These are phyloP conservation scores for Fusarium scirpi DNA, from an alignment of 2,329 filamentous ascomycete genomes.

Conservation along the genomic window DNA sequence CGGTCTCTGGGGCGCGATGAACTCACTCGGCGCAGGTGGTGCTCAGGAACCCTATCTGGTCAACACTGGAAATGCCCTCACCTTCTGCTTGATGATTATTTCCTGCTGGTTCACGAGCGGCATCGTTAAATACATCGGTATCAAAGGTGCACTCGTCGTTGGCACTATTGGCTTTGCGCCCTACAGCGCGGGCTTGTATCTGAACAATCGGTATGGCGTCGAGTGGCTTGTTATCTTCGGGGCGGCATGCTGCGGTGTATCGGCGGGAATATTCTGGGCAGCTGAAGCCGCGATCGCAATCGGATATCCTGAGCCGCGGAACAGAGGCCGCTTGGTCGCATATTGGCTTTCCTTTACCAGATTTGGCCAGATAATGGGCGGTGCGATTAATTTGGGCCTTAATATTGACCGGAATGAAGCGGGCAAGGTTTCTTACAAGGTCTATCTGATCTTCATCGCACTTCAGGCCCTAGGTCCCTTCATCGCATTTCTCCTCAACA, in stretches of 20 bases:
- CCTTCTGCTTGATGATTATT: constrained; percentile 60
- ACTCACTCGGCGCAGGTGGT: constrained; percentile 55
- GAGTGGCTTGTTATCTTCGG: constrained; percentile 60
- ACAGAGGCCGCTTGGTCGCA: constrained; percentile 69
- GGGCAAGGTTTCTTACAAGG: constrained; percentile 73
- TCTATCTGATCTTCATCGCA: constrained; percentile 75
- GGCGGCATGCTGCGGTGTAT: constrained; percentile 56
- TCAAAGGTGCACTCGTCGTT: constrained; percentile 55
- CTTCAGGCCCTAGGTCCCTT: constrained; percentile 72
- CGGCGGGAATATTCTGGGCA: constrained; percentile 54
- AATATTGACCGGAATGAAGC: constrained; percentile 66
- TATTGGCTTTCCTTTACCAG: constrained; percentile 72
- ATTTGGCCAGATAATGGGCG: constrained; percentile 67
- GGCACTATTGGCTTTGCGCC: constrained; percentile 59
- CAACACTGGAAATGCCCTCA: constrained; percentile 66
- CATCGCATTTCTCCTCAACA: constrained; percentile 68
- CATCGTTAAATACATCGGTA: constrained; percentile 43
- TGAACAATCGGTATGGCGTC: constrained; percentile 58
- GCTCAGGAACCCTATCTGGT: constrained; percentile 72
- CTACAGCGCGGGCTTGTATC: constrained; percentile 58
- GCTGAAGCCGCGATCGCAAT: constrained; percentile 57
- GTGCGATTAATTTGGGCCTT: constrained; percentile 74
- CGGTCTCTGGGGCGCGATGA: constrained; percentile 48
- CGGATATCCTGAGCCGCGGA: constrained; percentile 74
- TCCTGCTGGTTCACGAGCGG: constrained; percentile 62